Base-by-base conservation (phyloP, 2,329 filamentous ascomycete genomes). In the Curvularia spicifera region DNA sequence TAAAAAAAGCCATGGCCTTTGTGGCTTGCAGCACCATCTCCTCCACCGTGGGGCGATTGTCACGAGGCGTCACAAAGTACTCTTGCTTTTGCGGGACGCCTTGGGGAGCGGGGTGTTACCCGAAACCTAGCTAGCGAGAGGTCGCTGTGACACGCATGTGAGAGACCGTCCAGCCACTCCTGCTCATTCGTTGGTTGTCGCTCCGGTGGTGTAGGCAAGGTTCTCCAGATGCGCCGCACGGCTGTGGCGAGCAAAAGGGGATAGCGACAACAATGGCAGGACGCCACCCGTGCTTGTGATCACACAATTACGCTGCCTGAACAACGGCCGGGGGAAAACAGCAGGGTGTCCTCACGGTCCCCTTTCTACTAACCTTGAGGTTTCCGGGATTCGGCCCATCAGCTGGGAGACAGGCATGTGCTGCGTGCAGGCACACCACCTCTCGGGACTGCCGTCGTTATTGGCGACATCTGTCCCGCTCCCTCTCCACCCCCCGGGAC, bases 211-310 rank as follows among this genome's bases (percentile, higher is more conserved):
- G 42, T 48, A n/a, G 52, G 56, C 68, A 71, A 59, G 70, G 66
- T 71, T 72, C 70, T 72, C 71, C 68, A 71, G 67, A 73, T 67
- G 54, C 61, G 64, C 64, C 62, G 60, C 67, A 67, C 70, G 68
- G 71, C 45, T 72, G 67, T 71, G 68, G 69, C 70, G 56, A 64
- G 59, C 62, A 56, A 68, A 64, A 60, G 43, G 64, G 65, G 57
- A 65, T 58, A 53, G 67, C 64, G 50, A 63, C 54, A 53, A 60
- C 53, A 64, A 55, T 58, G 61, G 29, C 64, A 59, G 68, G 18
- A 46, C 67, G 70, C 68, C 70, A 66, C 68, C 57, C 70, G 64
- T 71, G 69, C 66, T 68, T 65, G 61, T 64, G 61, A 61, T 53
- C 44, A 66, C 49, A 61, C 69, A 59, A 65, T 66, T 31, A 60